These are phyloP conservation scores for Penicillium expansum DNA, from an alignment of 2,329 filamentous ascomycete genomes.

Conservation along the genomic window DNA sequence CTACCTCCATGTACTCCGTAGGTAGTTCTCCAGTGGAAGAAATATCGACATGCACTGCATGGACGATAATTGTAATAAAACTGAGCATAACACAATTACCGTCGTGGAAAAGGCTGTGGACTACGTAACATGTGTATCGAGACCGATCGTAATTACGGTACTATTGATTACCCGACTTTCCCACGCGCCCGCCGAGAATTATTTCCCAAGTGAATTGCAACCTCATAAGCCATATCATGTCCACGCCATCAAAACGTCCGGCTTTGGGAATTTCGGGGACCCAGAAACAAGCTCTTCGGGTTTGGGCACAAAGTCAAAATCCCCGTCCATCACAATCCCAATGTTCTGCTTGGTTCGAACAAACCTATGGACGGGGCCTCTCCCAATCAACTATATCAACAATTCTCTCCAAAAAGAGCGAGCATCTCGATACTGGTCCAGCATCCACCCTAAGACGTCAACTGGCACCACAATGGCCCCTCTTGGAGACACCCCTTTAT, in stretches of 20 bases:
- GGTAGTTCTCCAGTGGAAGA: not conserved
- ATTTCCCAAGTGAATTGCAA: not conserved
- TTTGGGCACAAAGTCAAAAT: not conserved
- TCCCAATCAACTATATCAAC: slow-evolving; percentile 2
- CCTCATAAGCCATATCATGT: not conserved
- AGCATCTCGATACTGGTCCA: not conserved
- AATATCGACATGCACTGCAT: not conserved
- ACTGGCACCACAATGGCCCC: slow-evolving; percentile 5
- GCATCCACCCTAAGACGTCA: not conserved
- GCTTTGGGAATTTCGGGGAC: not conserved
- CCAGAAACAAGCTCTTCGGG: slow-evolving; percentile 8
- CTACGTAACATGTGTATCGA: not conserved
- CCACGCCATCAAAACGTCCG: not conserved
- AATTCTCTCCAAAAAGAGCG: slow-evolving; percentile 4
- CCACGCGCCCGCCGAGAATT: not conserved
- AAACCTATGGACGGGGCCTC: not conserved
- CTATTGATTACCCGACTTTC: not conserved
- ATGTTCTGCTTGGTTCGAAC: slow-evolving; percentile 5
- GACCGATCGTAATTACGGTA: not conserved
- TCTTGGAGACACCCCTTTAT: not conserved
- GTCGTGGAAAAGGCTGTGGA: not conserved
- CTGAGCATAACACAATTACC: not conserved
- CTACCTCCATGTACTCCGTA: not conserved
- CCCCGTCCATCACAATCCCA: slow-evolving; percentile 2
- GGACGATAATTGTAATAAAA: not conserved